These are phyloP conservation scores for Cairneyella variabilis DNA, from an alignment of 495 filamentous ascomycete species.

Conservation along the genomic window DNA sequence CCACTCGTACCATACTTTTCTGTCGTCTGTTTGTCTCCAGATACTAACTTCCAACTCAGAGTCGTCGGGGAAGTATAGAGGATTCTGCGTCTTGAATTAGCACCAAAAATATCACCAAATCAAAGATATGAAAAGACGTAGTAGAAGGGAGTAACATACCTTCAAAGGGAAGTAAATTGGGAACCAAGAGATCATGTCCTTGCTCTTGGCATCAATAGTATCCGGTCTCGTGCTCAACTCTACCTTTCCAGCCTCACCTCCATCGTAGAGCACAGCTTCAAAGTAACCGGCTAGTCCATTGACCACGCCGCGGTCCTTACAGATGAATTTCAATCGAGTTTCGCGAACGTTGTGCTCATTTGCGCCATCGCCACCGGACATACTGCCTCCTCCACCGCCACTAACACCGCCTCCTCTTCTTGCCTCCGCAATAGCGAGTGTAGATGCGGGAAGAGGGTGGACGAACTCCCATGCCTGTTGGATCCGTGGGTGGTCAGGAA, in stretches of 20 bases:
- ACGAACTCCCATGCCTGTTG: constrained; percentile 68
- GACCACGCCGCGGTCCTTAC: constrained; percentile 70
- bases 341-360: constrained; percentile 88
- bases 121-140: too few species aligned
- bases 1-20: constrained; percentile 99
- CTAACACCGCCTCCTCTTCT: constrained; percentile 50
- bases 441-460: constrained; percentile 47
- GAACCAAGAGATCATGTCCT: constrained; percentile 98
- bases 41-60: constrained; percentile 85
- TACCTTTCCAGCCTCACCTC: constrained; percentile 45
- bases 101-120: constrained; percentile 13
- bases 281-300: constrained; percentile 96
- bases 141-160: constrained; percentile 46
- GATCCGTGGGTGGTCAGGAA: constrained; percentile 52
- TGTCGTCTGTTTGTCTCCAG: constrained; percentile 91
- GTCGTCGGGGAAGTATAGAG: constrained; percentile 81
- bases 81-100: constrained; percentile 50
- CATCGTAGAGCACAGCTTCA: constrained; percentile 80
- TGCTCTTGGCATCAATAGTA: constrained; percentile 86
- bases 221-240: constrained; percentile 92
- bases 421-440: constrained; percentile 47
- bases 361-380: constrained; percentile 52
- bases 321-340: constrained; percentile 69
- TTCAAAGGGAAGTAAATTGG: constrained; percentile 97
- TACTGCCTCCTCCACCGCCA: constrained; percentile 54